These are phyloP conservation scores for Plectosphaerella plurivora DNA, from an alignment of 2,329 filamentous ascomycete genomes.

Conservation along the genomic window DNA sequence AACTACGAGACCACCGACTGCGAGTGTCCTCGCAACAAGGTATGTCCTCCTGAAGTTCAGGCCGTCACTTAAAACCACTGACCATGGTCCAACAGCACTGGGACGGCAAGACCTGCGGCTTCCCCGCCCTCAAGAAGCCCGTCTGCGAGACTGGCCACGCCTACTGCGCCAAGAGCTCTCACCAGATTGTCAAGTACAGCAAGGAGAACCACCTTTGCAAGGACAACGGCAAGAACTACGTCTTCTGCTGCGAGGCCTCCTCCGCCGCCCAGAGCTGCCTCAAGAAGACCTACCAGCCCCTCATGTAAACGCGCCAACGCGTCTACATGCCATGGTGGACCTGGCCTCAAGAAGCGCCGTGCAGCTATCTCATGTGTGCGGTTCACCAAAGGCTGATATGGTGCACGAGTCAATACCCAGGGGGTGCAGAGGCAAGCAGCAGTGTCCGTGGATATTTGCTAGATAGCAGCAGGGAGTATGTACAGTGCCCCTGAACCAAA, in stretches of 20 bases:
- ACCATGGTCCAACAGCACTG: neutral
- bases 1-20: neutral
- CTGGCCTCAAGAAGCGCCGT: too few relatives aligned
- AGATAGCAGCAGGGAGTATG: too few relatives aligned
- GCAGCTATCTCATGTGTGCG: too few relatives aligned
- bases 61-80: neutral
- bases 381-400: too few relatives aligned
- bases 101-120: neutral
- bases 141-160: neutral
- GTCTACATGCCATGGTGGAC: too few relatives aligned
- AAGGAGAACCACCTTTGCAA: neutral
- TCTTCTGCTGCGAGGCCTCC: slow-evolving; percentile 3
- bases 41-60: neutral
- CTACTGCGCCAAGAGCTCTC: neutral
- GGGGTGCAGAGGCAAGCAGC: too few relatives aligned
- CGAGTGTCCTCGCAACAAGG: slow-evolving; percentile 1
- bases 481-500: too few relatives aligned
- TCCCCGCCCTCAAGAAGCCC: neutral
- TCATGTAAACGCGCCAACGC: slow-evolving; percentile 4
- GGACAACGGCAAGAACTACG: slow-evolving; percentile 7
- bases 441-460: too few relatives aligned
- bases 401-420: too few relatives aligned
- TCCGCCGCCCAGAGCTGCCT: too few relatives aligned
- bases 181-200: neutral
- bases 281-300: neutral